A percentile compares a stretch with the other conserved stretches of the same genome.
These are phyloP conservation scores for Chlorella ohadii DNA, from an alignment of 139 green algal species.

Conservation along the genomic window DNA sequence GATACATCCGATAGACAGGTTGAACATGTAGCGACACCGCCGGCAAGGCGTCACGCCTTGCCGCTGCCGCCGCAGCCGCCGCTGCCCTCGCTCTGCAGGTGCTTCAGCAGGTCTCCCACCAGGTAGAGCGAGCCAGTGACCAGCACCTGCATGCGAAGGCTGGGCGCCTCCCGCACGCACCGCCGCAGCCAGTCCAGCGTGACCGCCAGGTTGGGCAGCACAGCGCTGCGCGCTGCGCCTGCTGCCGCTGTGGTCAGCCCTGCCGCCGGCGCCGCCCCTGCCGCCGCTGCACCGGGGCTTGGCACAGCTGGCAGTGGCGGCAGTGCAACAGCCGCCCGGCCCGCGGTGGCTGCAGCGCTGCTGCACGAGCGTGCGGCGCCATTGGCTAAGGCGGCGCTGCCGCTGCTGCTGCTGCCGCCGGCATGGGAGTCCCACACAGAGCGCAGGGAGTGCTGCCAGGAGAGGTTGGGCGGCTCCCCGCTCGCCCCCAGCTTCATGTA, in stretches of 20 bases:
- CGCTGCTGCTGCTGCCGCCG: not conserved
- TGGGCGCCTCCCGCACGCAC: slow-evolving; percentile 31
- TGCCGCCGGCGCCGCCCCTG: not conserved
- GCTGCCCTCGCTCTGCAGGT: slow-evolving; percentile 48
- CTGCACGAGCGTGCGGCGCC: not conserved
- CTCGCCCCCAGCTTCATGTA: slow-evolving; percentile 45
- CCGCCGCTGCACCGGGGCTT: not conserved
- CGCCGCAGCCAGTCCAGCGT: slow-evolving; percentile 73
- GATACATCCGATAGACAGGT: too few relatives aligned
- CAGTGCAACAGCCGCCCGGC: not conserved
- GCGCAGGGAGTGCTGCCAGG: slow-evolving; percentile 68
- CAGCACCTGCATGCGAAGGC: slow-evolving; percentile 73
- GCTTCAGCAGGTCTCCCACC: slow-evolving; percentile 88
- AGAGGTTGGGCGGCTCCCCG: slow-evolving; percentile 41
- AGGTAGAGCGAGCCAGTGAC: slow-evolving; percentile 96
- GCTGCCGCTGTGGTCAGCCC: not conserved
- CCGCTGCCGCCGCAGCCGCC: not conserved
- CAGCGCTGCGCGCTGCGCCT: slow-evolving; percentile 32
- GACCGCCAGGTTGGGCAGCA: slow-evolving; percentile 57
- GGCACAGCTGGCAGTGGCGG: slow-evolving; percentile 5
- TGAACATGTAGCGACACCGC: too few relatives aligned
- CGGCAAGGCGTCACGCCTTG: not conserved
- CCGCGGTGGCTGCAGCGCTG: not conserved
- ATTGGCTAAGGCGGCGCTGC: not conserved
- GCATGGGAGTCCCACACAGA: slow-evolving; percentile 48